Evolutionary conservation across 768 basidiomycete species (phyloP), one percentile per base, ranked within the genome.

Genomic region (Boletales sp.): DNA sequence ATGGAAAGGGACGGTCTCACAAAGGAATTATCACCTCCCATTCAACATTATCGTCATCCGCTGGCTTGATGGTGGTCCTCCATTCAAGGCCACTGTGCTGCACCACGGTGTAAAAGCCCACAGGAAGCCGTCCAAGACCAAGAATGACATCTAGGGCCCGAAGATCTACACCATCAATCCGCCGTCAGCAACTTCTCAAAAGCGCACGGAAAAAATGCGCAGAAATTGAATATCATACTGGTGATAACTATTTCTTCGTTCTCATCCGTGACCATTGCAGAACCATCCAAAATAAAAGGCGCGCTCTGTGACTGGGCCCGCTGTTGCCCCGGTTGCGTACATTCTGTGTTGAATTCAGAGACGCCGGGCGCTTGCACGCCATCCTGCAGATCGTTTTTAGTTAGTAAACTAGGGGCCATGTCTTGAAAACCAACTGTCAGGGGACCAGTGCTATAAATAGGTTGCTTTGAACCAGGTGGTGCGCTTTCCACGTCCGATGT

Each of bases 11-110:
- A 5, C 1, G 11, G 11, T 28, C 41, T 51, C 36, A 44, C 53
- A 55, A n/a, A 11, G 33, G 41, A 4, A 55, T 52, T 14, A 13
- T 31, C 8, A 18, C 50, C 8, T 1, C 11, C 54, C 54, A 55
- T 41, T 52, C 50, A 12, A 52, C 17, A 17, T 14, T 2, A 25
- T 34, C 46, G 14, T 50, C 7, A 14, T 34, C 18, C 37, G 45
- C 21, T 8, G 19, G 34, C 32, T 46, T 28, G 13, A 41, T 37
- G 14, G 35, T 8, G 7, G 50, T 51, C 21, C 15, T 50, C 49
- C 49, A 50, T 39, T 31, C 31, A 14, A 50, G 31, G 7, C 37
- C 43, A 40, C 39, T 11, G 43, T 52, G 43, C 3, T 43, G 25
- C 32, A 54, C 44, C 1, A 31, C 18, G 5, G 18, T 6, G 19